Base-by-base conservation (phyloP, 768 basidiomycete species). In the Lactifluus volemus region DNA sequence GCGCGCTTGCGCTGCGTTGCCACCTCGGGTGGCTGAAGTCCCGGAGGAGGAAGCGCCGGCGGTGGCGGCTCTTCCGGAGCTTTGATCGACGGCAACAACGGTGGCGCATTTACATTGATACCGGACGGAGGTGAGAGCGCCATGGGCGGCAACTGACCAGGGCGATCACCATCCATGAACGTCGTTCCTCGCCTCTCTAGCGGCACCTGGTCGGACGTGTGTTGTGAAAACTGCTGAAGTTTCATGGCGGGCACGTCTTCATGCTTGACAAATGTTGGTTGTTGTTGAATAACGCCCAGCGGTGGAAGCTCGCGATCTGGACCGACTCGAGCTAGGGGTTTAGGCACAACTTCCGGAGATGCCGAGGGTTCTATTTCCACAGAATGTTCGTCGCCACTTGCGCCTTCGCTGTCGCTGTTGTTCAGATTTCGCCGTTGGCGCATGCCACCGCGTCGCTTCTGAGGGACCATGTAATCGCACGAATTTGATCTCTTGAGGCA, bases 391-490 rank as follows among this genome's bases (percentile, higher is more conserved):
- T 85, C 88, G 49, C 76, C 83, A 70, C 85, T 88, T 32, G 69
- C 70, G 29, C 67, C 69, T 38, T 66, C 66, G 65, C 81, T 82
- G 47, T 86, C 88, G 63, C 83, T 73, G 41, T 76, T 76, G 61
- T 66, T 71, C 17, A 68, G 61, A 64, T 68, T 69, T 48, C 79
- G 62, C 51, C 66, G 61, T 67, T 81, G 78, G 63, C 79, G 75
- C 51, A 77, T 69, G 36, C 80, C 81, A 49, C 83, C 83, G 55
- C 89, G 84, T 39, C 88, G 84, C 71, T 88, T 90, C 72, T 82
- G 84, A 66, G 82, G 75, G 15, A 84, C 83, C 81, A 83, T 84
- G 66, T 92, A 92, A 69, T 91, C 89, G 72, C 90, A 92, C 15
- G 82, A 73, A 67, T 90, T 84, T 50, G 81, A 81, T 52, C 90